phyloP scores from a whole-genome alignment of 345 rosid genomes.

The Camelina hispida region DNA sequence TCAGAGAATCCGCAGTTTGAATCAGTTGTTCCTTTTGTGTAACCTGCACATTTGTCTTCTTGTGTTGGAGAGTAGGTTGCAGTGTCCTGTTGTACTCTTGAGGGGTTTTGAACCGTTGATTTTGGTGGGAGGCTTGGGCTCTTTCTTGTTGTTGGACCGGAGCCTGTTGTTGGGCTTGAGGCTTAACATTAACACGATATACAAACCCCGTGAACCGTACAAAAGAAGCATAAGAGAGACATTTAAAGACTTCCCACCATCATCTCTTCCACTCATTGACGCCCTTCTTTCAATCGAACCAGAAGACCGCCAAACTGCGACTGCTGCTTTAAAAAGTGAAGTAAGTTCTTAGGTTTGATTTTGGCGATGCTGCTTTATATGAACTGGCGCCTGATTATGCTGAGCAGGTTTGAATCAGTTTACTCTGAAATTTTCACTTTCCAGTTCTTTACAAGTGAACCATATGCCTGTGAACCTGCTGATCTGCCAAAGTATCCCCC shows the following conservation, averaged over 20 bases:
- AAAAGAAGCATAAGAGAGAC: constrained; percentile 80
- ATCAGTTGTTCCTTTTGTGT: no score
- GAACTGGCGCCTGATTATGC: constrained; percentile 18
- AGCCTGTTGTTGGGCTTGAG: no score
- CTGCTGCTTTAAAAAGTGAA: constrained; percentile 76
- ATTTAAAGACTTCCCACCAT: constrained; percentile 81
- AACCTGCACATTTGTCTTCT: no score
- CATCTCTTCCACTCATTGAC: constrained; percentile 84
- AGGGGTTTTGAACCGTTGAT: no score
- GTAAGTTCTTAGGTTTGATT: constrained; percentile 52
- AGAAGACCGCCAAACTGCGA: constrained; percentile 83
- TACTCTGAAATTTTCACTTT: constrained; percentile 14
- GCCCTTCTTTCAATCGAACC: constrained; percentile 96
- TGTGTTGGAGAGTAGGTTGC: no score
- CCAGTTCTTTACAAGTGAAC: constrained; percentile 87
- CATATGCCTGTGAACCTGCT: constrained; percentile 86
- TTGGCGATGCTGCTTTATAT: constrained; percentile 10
- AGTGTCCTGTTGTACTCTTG: no score
- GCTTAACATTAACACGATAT: constrained; percentile 33
- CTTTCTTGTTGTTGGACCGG: no score
- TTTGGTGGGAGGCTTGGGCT: no score
- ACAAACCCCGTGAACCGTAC: constrained; percentile 94
- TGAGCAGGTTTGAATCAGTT: constrained; percentile 16
- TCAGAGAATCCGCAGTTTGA: no score
- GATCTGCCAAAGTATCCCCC: constrained; percentile 95